These are phyloP conservation scores for Lodderomyces oxycetoniae DNA, from an alignment of 1,139 yeast genomes.

Conservation along the genomic window DNA sequence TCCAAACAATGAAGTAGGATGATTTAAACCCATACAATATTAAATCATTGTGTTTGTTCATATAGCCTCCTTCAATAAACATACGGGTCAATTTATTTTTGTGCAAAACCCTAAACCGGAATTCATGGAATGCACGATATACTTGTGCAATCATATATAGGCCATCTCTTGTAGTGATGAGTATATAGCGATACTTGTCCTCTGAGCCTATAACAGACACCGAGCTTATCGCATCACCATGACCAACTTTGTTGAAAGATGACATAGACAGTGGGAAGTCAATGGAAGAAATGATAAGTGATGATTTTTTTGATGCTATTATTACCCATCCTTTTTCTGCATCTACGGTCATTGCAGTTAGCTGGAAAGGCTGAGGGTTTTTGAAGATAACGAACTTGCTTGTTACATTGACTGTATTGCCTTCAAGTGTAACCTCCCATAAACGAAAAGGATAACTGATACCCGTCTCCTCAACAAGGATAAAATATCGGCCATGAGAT, in stretches of 20 bases:
- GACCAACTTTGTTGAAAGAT: conserved; percentile 40
- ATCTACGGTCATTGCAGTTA: conserved; percentile 53
- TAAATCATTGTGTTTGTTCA: conserved; percentile 42
- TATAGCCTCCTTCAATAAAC: conserved; percentile 68
- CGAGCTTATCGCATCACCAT: conserved; percentile 75
- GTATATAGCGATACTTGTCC: conserved; percentile 17
- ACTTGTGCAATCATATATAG: conserved; percentile 39
- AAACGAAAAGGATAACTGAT: conserved; percentile 54
- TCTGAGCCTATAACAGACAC: conserved; percentile 33
- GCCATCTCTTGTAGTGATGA: conserved; percentile 64
- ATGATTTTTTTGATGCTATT: conserved; percentile 70
- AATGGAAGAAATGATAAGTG: conserved; percentile 58
- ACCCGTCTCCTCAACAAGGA: conserved; percentile 64
- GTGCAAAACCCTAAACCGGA: conserved; percentile 34
- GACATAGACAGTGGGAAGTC: conserved; percentile 25
- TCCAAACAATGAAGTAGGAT: conserved; percentile 73
- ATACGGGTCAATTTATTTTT: conserved; percentile 70
- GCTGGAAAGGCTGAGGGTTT: conserved; percentile 33
- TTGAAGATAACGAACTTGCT: neutral
- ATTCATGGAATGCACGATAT: conserved; percentile 10
- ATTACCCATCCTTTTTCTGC: conserved; percentile 37
- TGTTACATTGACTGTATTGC: too few relatives aligned
- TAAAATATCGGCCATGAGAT: conserved; percentile 21
- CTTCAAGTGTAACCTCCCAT: too few relatives aligned
- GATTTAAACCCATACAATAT: conserved; percentile 80